phyloP scores from a whole-genome alignment of 2,329 filamentous ascomycete species.

The Ceratocystis albifundus region DNA sequence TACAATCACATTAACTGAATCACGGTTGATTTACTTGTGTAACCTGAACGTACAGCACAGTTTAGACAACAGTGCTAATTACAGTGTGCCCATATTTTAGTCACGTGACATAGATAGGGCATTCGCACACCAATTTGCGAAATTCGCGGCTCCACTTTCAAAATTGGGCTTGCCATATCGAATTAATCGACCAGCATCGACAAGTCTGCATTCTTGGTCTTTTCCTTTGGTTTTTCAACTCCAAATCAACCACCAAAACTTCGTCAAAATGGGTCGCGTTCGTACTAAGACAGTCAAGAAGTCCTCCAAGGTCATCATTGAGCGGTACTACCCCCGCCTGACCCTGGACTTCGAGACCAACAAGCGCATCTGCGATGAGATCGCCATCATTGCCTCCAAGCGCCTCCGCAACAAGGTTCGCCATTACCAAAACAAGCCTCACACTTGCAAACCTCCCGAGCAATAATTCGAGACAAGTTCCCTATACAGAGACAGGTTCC shows the following conservation, averaged over 20 bases:
- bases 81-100: background rate
- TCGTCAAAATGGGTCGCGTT: slow-evolving; percentile 57
- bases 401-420: slow-evolving; percentile 94
- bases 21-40: background rate
- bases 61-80: background rate
- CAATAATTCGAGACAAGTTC: background rate
- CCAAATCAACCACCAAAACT: slow-evolving; percentile 35
- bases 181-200: slow-evolving; percentile 8
- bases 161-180: slow-evolving; percentile 14
- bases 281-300: slow-evolving; percentile 60
- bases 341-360: slow-evolving; percentile 99
- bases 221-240: slow-evolving; percentile 24
- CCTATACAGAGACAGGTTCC: background rate
- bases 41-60: background rate
- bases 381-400: slow-evolving; percentile 98
- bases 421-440: background rate
- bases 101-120: slow-evolving; percentile 18
- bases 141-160: background rate
- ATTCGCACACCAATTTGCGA: slow-evolving; percentile 14
- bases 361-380: slow-evolving; percentile 99
- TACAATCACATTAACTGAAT: slow-evolving; percentile 3
- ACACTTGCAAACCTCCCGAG: background rate
- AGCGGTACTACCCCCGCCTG: slow-evolving; percentile 94
- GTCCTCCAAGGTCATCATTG: slow-evolving; percentile 98
- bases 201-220: background rate